A percentile compares a stretch with the other conserved stretches of the same genome.
phyloP scores from a whole-genome alignment of 2,329 filamentous ascomycete genomes.

The Penicillium paneum region DNA sequence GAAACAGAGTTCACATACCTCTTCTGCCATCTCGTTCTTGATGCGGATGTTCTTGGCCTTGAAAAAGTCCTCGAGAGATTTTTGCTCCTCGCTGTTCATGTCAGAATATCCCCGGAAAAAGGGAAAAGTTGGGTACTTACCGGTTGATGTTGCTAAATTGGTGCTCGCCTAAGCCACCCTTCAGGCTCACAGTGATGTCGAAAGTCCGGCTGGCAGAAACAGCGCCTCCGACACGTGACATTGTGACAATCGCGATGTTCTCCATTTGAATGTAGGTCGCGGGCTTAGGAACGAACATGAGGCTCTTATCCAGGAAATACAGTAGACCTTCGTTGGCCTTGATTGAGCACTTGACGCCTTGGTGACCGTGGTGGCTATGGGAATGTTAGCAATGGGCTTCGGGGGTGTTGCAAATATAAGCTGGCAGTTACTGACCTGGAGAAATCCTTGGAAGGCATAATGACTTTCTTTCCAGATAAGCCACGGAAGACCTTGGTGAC shows the following conservation, averaged over 20 bases:
- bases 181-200: conserved; percentile 90
- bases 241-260: conserved; percentile 84
- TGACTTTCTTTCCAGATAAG: conserved; percentile 90
- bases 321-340: conserved; percentile 97
- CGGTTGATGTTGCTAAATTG: conserved; percentile 99
- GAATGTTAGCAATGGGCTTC: conserved; percentile 14
- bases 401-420: not conserved
- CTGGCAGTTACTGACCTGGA: conserved; percentile 53
- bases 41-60: conserved; percentile 90
- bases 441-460: conserved; percentile 91
- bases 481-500: conserved; percentile 95
- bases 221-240: conserved; percentile 91
- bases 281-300: conserved; percentile 98
- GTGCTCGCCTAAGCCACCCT: conserved; percentile 79
- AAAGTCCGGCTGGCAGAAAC: conserved; percentile 94
- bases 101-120: conserved; percentile 17
- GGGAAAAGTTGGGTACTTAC: conserved; percentile 34
- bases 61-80: conserved; percentile 96
- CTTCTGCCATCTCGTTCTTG: conserved; percentile 98
- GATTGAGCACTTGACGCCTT: conserved; percentile 98
- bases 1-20: conserved; percentile 57
- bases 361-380: conserved; percentile 75
- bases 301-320: conserved; percentile 95
- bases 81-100: conserved; percentile 72
- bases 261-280: conserved; percentile 97